Conservation (phyloP, 2,329 filamentous ascomycete genomes). For the Calonectria hawksworthii region DNA sequence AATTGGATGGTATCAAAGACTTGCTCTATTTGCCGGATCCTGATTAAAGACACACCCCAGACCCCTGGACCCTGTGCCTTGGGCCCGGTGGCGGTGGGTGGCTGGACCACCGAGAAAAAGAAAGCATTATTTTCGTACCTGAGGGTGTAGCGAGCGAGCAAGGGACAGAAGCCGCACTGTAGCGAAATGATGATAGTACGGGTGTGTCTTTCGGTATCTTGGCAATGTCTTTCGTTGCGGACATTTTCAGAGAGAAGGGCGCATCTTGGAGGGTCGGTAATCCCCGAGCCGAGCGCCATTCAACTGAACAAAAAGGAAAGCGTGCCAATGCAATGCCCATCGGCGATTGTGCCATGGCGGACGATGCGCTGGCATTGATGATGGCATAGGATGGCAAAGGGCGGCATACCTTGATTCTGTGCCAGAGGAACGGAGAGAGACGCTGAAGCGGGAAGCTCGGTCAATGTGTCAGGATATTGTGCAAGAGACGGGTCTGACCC, state of each 20-base stretch:
- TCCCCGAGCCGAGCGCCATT: conserved; percentile 30
- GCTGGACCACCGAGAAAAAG: conserved; percentile 28
- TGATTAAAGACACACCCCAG: conserved; percentile 36
- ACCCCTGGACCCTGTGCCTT: conserved; percentile 6
- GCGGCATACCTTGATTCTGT: not conserved
- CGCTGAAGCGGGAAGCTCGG: conserved; percentile 28
- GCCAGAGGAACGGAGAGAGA: not conserved
- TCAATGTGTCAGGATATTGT: conserved; percentile 37
- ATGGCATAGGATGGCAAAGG: conserved; percentile 21
- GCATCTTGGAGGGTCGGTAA: not conserved
- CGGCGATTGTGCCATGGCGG: conserved; percentile 36
- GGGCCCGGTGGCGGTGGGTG: not conserved
- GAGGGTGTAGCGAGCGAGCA: not conserved
- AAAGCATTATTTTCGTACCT: conserved; percentile 19
- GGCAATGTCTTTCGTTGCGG: not conserved
- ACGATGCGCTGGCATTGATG: conserved; percentile 42
- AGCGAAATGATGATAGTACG: conserved; percentile 10
- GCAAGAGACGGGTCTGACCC: not conserved
- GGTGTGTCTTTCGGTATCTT: not conserved
- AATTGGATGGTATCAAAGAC: conserved; percentile 8
- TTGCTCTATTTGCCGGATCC: not conserved
- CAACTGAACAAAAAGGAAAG: conserved; percentile 34
- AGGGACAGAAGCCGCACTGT: conserved; percentile 1
- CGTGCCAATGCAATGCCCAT: conserved; percentile 28
- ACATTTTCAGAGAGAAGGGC: not conserved